Conservation (phyloP, 1,284 basidiomycete genomes). For the Puccinia sorghi region DNA sequence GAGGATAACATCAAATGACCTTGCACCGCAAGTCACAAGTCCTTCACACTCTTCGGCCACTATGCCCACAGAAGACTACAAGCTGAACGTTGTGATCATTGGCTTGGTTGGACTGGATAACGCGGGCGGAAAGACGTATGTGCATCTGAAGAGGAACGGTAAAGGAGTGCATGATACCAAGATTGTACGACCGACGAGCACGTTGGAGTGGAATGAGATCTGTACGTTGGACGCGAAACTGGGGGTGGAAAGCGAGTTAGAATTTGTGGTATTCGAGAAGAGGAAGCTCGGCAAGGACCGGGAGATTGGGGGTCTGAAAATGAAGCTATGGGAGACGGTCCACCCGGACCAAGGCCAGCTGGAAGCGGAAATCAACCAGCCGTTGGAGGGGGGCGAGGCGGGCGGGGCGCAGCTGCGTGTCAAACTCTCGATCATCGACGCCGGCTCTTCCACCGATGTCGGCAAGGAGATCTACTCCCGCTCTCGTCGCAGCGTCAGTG, state of each 20-base stretch:
- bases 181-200: constrained; percentile 6
- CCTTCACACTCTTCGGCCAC: not conserved
- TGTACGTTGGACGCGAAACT: constrained; percentile 65
- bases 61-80: constrained; percentile 1
- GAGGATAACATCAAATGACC: not conserved
- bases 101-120: constrained; percentile 30
- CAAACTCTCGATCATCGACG: constrained; percentile 14
- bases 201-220: not conserved
- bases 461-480: constrained; percentile 18
- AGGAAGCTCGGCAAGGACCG: constrained; percentile 30
- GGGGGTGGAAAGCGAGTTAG: constrained; percentile 27
- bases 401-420: not conserved
- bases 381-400: not conserved
- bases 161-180: constrained; percentile 42
- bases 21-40: not conserved
- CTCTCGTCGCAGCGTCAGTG: not conserved
- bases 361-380: constrained; percentile 15
- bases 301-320: constrained; percentile 12
- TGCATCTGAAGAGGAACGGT: constrained; percentile 26
- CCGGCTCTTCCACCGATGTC: constrained; percentile 6
- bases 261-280: constrained; percentile 20
- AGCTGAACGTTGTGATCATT: constrained; percentile 24
- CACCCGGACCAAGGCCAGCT: constrained; percentile 1
- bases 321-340: constrained; percentile 13
- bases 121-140: constrained; percentile 29